These are phyloP conservation scores for Stagonosporopsis rhizophila DNA, from an alignment of 2,329 filamentous ascomycete species.

Conservation along the genomic window DNA sequence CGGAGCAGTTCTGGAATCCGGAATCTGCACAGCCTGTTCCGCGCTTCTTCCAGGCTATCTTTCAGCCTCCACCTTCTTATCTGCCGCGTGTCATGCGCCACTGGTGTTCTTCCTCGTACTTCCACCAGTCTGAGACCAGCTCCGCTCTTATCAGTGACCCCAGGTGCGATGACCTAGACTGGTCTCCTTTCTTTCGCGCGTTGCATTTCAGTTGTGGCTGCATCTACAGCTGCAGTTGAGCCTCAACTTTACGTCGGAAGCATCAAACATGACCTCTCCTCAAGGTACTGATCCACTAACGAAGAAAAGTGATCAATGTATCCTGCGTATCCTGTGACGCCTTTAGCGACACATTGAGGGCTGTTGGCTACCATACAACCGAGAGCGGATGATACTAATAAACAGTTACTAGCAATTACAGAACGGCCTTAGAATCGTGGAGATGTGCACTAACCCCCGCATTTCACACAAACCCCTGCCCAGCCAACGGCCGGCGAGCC, in stretches of 20 bases:
- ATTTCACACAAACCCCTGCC: conserved; percentile 1
- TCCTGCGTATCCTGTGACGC: neutral
- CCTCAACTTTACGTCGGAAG: neutral
- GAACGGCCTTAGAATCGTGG: neutral
- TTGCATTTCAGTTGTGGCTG: neutral
- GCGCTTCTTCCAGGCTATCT: conserved; percentile 3
- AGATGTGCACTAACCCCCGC: conserved; percentile 14
- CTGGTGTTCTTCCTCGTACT: neutral
- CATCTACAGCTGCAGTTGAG: neutral
- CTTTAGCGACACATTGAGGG: neutral
- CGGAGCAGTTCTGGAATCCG: neutral
- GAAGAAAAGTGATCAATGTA: neutral
- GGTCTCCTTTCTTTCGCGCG: neutral
- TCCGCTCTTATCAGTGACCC: conserved; percentile 8
- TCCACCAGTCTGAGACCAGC: neutral
- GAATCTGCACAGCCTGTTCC: conserved; percentile 9
- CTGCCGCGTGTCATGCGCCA: conserved; percentile 9
- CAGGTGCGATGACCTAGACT: neutral
- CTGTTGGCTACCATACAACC: neutral
- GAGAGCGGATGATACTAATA: neutral
- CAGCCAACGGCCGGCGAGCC: neutral
- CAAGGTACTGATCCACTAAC: neutral
- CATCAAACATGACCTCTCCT: neutral
- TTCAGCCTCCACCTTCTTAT: conserved; percentile 14
- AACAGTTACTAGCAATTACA: neutral